Evolutionary conservation across 768 basidiomycete genomes (phyloP), one percentile per base, ranked within the genome.

Genomic region (Leccinum obscurum): DNA sequence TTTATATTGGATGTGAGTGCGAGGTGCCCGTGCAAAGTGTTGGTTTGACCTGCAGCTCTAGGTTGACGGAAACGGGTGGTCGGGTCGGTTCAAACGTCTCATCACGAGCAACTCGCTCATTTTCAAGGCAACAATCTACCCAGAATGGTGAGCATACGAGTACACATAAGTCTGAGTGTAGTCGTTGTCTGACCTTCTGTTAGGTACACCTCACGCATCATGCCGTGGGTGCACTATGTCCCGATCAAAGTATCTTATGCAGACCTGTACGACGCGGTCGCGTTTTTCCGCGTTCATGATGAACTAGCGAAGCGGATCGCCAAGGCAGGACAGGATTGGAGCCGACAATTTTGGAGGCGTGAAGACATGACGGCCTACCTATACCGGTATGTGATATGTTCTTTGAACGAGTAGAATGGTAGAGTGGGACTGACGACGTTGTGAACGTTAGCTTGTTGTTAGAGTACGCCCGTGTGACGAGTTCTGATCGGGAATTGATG

Each of bases 281-380:
- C 85, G 1, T 93, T 93, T 77, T 92, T 92, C 75, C 83, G 85
- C 0, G 84, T 77, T 0, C 88, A 90, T 63, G 88, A 91, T 55
- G 80, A 77, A 1, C 66, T 88, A 49, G 88, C 82, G 1, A 68
- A 69, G 49, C 80, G 77, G 56, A 88, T 90, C 44, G 89, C 86
- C 0, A 57, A 69, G 2, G 77, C 80, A 0, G 87, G 89, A 0
- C 75, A 80, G 35, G 72, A 77, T 30, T 89, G 87, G 87, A 85
- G 83, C 58, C 66, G 74, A 58, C 70, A 59, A 5, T 85, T 78
- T 70, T 89, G 86, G 87, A 76, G 86, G 49, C 76, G 71, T 62
- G 83, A 86, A 64, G 87, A 88, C 66, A 68, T 87, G 73, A 76
- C 76, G 7, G 83, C 85, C 1, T 87, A 88, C 66, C 72, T 80